Percentiles rank a stretch among this genome's conserved stretches.
phyloP scores from a whole-genome alignment of 1,139 yeast genomes.

The Suhomyces taliae region DNA sequence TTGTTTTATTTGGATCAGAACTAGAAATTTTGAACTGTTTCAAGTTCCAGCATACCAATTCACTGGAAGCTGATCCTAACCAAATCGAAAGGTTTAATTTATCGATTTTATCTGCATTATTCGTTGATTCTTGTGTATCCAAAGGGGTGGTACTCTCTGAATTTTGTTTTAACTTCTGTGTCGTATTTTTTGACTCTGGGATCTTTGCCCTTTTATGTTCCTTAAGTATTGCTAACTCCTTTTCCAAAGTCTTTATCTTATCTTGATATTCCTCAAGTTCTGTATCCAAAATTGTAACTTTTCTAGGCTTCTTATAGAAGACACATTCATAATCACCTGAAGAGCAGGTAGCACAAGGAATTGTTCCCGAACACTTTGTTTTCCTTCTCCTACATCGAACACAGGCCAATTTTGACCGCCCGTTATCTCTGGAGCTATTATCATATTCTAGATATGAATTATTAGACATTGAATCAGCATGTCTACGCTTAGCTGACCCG shows the following conservation, averaged over 20 bases:
- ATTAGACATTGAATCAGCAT: not conserved
- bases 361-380: slow-evolving; percentile 28
- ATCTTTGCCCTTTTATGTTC: not conserved
- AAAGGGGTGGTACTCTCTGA: not conserved
- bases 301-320: slow-evolving; percentile 25
- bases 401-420: slow-evolving; percentile 21
- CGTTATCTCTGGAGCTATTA: not conserved
- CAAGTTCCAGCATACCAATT: slow-evolving; percentile 29
- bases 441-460: not conserved
- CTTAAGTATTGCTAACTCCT: slow-evolving; percentile 10
- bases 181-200: not conserved
- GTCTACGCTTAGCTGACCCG: not conserved
- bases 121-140: not conserved
- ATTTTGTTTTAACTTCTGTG: not conserved
- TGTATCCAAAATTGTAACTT: slow-evolving; percentile 22
- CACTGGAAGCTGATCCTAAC: slow-evolving; percentile 29
- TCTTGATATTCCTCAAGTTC: slow-evolving; percentile 23
- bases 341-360: slow-evolving; percentile 25
- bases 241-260: slow-evolving; percentile 15
- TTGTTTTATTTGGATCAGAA: slow-evolving; percentile 7
- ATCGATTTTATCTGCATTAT: slow-evolving; percentile 1
- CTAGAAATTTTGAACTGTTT: slow-evolving; percentile 18
- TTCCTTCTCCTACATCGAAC: slow-evolving; percentile 26
- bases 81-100: slow-evolving; percentile 15
- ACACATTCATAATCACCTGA: slow-evolving; percentile 19